Percentiles rank a stretch among this genome's conserved stretches.
Evolutionary conservation across 2,329 filamentous ascomycete genomes (phyloP).

Genomic region (Ascochyta lentis): DNA sequence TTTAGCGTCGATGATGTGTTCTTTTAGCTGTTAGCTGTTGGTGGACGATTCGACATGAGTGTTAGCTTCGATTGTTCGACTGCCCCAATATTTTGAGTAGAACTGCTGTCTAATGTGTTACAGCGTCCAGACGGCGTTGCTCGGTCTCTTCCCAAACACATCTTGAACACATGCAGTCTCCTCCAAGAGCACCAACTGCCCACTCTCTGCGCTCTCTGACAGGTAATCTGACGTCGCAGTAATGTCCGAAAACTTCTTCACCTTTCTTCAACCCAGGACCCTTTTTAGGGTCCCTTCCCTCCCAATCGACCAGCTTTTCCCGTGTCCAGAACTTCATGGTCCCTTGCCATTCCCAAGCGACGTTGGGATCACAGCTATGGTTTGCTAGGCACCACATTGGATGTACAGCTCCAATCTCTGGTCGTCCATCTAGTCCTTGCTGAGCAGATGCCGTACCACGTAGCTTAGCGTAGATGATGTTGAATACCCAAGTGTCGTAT

Average conservation of each 20-base stretch:
- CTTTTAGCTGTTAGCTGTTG: not conserved
- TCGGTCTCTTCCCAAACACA: conserved; percentile 72
- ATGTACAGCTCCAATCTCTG: conserved; percentile 92
- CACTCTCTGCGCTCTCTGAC: conserved; percentile 86
- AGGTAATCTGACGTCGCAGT: conserved; percentile 82
- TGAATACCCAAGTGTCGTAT: conserved; percentile 83
- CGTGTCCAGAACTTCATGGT: conserved; percentile 74
- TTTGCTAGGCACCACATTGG: conserved; percentile 97
- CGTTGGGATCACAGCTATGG: conserved; percentile 94
- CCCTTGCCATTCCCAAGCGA: conserved; percentile 91
- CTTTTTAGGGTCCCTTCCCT: conserved; percentile 38
- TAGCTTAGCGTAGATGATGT: conserved; percentile 92
- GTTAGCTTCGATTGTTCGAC: not conserved
- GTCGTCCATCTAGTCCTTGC: conserved; percentile 73
- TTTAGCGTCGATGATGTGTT: not conserved
- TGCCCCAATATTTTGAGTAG: not conserved
- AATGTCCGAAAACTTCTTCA: conserved; percentile 91
- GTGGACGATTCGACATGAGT: not conserved
- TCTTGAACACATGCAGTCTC: conserved; percentile 83
- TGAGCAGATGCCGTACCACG: conserved; percentile 86
- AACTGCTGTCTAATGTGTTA: not conserved
- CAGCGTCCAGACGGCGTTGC: conserved; percentile 1
- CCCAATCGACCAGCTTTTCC: conserved; percentile 62
- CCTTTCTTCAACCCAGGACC: conserved; percentile 72
- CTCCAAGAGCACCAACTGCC: conserved; percentile 86